Base-by-base conservation (phyloP, 192 early-diverging fungal genomes). In the Backusella parvicylindrica region DNA sequence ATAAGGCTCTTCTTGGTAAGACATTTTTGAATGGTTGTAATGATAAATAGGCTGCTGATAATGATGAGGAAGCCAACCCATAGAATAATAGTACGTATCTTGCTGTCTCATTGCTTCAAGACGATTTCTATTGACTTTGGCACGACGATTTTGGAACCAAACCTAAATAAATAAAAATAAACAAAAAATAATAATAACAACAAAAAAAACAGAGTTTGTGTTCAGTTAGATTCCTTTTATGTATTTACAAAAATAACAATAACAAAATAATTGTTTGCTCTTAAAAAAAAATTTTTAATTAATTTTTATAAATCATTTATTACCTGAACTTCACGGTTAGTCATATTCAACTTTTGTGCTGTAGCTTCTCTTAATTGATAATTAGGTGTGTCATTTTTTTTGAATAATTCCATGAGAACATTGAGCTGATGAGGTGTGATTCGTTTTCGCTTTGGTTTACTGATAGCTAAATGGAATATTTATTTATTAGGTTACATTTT, bases 81-180 rank as follows among this genome's bases (percentile, higher is more conserved):
- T 23, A 28, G 49, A 36, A 26, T 53, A 72, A 37, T 35, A 60
- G 49, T 37, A 63, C 28, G 71, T 50, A 63, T 53, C 71, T 47
- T 53, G 70, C 35, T 41, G 53, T 30, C 36, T 63, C 49, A 35
- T 32, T 35, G 21, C 37, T 50, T 77, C 63, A 47, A 65, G 37
- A 11, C 43, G 36, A n/a, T 38, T 78, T 65, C 91, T 85, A 81
- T 92, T 94, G 71, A 88, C 90, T 77, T 94, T 94, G 49, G 93
- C 93, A 50, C 93, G 86, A 73, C 93, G 88, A 81, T 94, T 94
- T 82, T 94, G 93, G 83, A 94, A 94, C 93, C 93, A 94, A 68
- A 94, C 92, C 86, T 89, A 77, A 67, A 66, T 40, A 18, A 72
- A 18, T 28, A 70, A 68, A n/a, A 30, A 70, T 18, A 26, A 28